Base-by-base conservation (phyloP, 179 eudicot species). In the Spergularia azorica region DNA sequence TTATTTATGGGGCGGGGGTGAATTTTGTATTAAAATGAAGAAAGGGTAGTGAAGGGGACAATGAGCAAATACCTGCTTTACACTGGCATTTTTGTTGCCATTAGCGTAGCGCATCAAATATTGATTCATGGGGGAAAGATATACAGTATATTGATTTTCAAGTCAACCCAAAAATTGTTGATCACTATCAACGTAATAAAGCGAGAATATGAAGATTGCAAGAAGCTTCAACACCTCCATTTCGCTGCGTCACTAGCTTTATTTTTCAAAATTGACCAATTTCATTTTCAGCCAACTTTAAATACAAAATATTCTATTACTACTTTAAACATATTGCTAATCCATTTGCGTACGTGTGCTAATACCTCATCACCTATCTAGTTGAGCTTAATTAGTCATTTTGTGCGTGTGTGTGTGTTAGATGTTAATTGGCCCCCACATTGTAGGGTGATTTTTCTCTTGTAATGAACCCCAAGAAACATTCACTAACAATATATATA, bases 101-200 rank as follows among this genome's bases (percentile, higher is more conserved):
- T 81, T 77, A 81, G 84, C 80, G 50, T 46, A 81, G 84, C 80
- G 62, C 84, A 81, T 66, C 83, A 4, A 39, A 21, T 26, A 43
- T 63, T 48, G 13, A 18, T 54, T 11, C 38, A 1, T 9, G 4
- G 3, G 11, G 4, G 18, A 32, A 2, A 2, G 6, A 38, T 11
- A 21, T 32, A 16, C 36, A 18, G 4, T 8, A 36, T 36, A 36
- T 9, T 50, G 32, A 61, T 63, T 55, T 54, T 39, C 51, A 76
- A 66, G 80, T 80, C 80, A 71, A 79, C 77, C 67, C 39, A 36
- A 26, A 26, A 64, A 57, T 56, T 67, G 52, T 38, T 43, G 39
- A 36, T 36, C 10, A 46, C 50, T 46, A 46, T 46, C 50, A 46
- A 46, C 50, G 39, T 36, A 36, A 36, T 46, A 46, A 46, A 46